These are phyloP conservation scores for Ascochyta lentis DNA, from an alignment of 2,329 filamentous ascomycete species.

Conservation along the genomic window DNA sequence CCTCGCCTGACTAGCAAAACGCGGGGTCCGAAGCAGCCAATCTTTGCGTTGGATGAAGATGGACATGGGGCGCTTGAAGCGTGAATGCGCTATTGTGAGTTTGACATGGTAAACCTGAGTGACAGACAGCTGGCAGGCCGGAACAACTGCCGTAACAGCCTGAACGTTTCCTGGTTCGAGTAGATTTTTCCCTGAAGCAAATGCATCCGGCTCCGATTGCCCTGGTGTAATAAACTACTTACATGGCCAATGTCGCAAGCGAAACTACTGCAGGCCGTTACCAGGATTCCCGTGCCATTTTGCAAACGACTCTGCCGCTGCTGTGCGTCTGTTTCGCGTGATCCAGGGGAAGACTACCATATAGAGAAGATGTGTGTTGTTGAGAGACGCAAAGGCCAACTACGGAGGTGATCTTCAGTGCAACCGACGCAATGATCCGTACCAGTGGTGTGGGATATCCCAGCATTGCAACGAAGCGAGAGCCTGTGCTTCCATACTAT, in stretches of 20 bases:
- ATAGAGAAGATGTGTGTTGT: constrained; percentile 10
- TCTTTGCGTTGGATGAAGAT: constrained; percentile 4
- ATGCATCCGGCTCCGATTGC: constrained; percentile 1
- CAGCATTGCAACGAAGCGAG: constrained; percentile 6
- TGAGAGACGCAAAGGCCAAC: constrained; percentile 6
- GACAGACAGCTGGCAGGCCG: background rate
- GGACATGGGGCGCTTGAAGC: constrained; percentile 4
- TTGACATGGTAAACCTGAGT: background rate
- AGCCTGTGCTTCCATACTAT: constrained; percentile 11
- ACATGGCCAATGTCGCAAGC: constrained; percentile 1
- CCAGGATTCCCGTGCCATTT: constrained; percentile 12
- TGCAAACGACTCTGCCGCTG: constrained; percentile 11
- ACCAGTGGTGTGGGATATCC: constrained; percentile 18
- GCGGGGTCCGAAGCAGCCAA: constrained; percentile 21
- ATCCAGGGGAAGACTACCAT: background rate
- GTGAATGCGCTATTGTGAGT: background rate
- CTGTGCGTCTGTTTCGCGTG: background rate
- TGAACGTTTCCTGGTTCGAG: background rate
- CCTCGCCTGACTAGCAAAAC: constrained; percentile 14
- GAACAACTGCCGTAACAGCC: background rate
- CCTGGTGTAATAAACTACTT: background rate
- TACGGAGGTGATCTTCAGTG: constrained; percentile 19
- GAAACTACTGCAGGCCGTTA: constrained; percentile 24
- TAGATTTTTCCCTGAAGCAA: background rate
- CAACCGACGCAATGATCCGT: constrained; percentile 11